Evolutionary conservation across 805 yeast genomes (phyloP).

Genomic region (Candida boleticola): DNA sequence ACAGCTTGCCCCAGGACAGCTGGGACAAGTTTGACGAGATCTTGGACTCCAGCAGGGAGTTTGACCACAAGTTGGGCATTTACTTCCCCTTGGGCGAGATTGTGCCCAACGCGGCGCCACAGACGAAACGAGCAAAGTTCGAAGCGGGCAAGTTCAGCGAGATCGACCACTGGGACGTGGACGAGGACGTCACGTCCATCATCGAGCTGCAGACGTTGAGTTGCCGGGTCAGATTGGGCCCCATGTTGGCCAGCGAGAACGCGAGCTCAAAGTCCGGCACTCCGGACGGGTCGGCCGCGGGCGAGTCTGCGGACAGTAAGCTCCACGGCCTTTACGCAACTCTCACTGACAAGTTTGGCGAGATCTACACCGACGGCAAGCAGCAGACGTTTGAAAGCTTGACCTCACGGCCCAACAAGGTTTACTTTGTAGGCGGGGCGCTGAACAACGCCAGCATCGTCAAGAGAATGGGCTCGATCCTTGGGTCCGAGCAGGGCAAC

Average conservation of each 20-base stretch:
- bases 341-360: slow-evolving; percentile 33
- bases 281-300: slow-evolving; percentile 7
- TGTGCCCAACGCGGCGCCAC: slow-evolving; percentile 75
- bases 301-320: slow-evolving; percentile 9
- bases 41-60: slow-evolving; percentile 35
- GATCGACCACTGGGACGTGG: slow-evolving; percentile 38
- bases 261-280: no score
- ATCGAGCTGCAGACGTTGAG: slow-evolving; percentile 86
- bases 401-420: slow-evolving; percentile 59
- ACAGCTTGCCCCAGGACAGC: slow-evolving; percentile 24
- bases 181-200: slow-evolving; percentile 69
- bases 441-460: slow-evolving; percentile 71
- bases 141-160: slow-evolving; percentile 24
- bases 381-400: slow-evolving; percentile 43
- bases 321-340: slow-evolving; percentile 22
- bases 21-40: slow-evolving; percentile 65
- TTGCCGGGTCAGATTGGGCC: slow-evolving; percentile 77
- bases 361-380: slow-evolving; percentile 49
- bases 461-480: slow-evolving; percentile 61
- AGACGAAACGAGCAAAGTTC: slow-evolving; percentile 52
- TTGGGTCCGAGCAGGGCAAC: slow-evolving; percentile 66
- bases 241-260: slow-evolving; percentile 58
- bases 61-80: slow-evolving; percentile 59
- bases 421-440: slow-evolving; percentile 87
- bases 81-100: slow-evolving; percentile 91